Conservation (phyloP, 2,329 filamentous ascomycete genomes). For the Iodosphaeria phyllophila region DNA sequence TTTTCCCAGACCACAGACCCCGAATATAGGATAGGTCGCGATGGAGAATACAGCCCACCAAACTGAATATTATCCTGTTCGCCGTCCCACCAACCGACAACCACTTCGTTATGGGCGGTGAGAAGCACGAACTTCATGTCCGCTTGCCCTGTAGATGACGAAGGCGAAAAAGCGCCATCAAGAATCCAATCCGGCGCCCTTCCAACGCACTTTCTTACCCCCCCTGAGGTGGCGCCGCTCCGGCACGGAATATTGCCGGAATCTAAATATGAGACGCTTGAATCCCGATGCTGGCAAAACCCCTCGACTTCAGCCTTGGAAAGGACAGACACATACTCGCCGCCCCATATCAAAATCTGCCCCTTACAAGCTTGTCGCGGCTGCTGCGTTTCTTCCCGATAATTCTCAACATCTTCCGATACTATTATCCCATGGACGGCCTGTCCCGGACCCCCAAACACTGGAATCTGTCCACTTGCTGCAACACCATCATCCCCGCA, state of each 20-base stretch:
- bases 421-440: constrained; percentile 55
- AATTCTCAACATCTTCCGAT: no score
- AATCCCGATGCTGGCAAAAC: no score
- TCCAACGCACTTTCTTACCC: no score
- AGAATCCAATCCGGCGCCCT: constrained; percentile 60
- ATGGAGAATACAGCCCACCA: constrained; percentile 37
- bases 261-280: no score
- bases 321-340: constrained; percentile 32
- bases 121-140: constrained; percentile 42
- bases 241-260: no score
- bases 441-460: constrained; percentile 54
- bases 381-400: no score
- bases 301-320: constrained; percentile 13
- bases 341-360: constrained; percentile 51
- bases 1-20: constrained; percentile 52
- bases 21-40: constrained; percentile 75
- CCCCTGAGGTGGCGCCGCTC: no score
- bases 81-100: constrained; percentile 19
- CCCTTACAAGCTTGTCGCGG: constrained; percentile 4
- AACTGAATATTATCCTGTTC: constrained; percentile 16
- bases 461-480: constrained; percentile 20
- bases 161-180: constrained; percentile 37
- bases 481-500: no score
- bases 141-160: no score
- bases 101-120: constrained; percentile 74